A percentile compares a stretch with the other conserved stretches of the same genome.
phyloP scores from a whole-genome alignment of 768 basidiomycete species.

The Cantharellus cinnabarinus region DNA sequence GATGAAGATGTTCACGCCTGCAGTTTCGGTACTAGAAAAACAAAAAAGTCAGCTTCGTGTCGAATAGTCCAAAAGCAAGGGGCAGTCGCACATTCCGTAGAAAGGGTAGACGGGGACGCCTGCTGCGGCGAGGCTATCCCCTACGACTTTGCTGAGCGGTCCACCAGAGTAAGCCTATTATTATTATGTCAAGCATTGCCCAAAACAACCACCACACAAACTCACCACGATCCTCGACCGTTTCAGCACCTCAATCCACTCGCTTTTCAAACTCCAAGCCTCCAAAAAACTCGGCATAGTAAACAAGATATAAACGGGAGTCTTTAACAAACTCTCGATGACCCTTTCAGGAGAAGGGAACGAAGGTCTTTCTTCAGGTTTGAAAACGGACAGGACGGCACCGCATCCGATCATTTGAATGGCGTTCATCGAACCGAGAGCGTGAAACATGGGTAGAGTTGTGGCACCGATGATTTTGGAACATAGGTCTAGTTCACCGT shows the following conservation, averaged over 20 bases:
- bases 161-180: slow-evolving; percentile 8
- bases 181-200: neutral
- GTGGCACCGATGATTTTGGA: neutral
- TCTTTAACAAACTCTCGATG: slow-evolving; percentile 1
- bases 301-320: slow-evolving; percentile 1
- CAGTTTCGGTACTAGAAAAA: slow-evolving; percentile 1
- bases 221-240: slow-evolving; percentile 7
- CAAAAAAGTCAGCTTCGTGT: neutral
- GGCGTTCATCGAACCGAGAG: slow-evolving; percentile 1
- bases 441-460: slow-evolving; percentile 5
- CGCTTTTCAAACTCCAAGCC: slow-evolving; percentile 5
- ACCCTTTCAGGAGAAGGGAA: slow-evolving; percentile 8
- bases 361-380: slow-evolving; percentile 4
- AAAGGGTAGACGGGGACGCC: slow-evolving; percentile 4
- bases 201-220: neutral
- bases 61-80: neutral
- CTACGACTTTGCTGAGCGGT: slow-evolving; percentile 5
- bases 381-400: slow-evolving; percentile 1
- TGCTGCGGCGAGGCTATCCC: slow-evolving; percentile 4
- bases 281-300: slow-evolving; percentile 10
- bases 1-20: slow-evolving; percentile 3
- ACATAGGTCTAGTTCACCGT: slow-evolving; percentile 4
- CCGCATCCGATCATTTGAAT: neutral
- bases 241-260: slow-evolving; percentile 3
- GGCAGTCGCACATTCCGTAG: slow-evolving; percentile 3